Evolutionary conservation across 2,329 filamentous ascomycete species (phyloP), one percentile per base, ranked within the genome.

Genomic region (Colletotrichum sp.): DNA sequence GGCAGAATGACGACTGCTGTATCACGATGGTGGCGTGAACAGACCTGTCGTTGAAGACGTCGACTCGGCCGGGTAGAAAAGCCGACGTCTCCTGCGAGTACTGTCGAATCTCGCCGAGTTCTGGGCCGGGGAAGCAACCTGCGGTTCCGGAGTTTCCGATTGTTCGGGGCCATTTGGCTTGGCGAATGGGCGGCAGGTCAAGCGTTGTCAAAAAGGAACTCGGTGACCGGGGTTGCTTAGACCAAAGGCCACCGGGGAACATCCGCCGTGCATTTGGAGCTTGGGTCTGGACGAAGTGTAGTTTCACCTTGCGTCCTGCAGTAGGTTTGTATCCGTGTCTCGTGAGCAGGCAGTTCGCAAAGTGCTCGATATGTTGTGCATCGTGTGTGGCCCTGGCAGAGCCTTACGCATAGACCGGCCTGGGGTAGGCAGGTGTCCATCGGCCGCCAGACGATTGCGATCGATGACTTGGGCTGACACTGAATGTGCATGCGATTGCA

Each of bases 111-210:
- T 64, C 70, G 65, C 74, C 70, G 74, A 76, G 24, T 69, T 74
- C 70, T 69, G 26, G 74, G 36, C 74, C 74, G 74, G 74, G 74
- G 70, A 74, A 76, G 21, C 39, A 43, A 59, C 18, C 18, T 64
- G 24, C 34, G 70, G 59, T 69, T 48, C 74, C 74, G 74, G 74
- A 63, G 59, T 28, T 73, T 68, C 74, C 64, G 74, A 73, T 26
- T 55, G 74, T 69, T 76, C 74, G 74, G 43, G 74, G 65, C 70
- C 70, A 69, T 73, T 48, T 28, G 59, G 34, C 74, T 75, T 64
- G 73, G 73, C 73, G 26, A 52, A 52, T 52, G 36, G 32, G 69
- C 43, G 34, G 32, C 55, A 70, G 52, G n/a, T 61, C 52, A 70
- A 70, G 57, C 66, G 32, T 55, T 39, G 21, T 68, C 66, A 64